Percentiles rank a stretch among this genome's conserved stretches.
phyloP scores from a whole-genome alignment of 768 basidiomycete genomes.

The Podaxis sp. region DNA sequence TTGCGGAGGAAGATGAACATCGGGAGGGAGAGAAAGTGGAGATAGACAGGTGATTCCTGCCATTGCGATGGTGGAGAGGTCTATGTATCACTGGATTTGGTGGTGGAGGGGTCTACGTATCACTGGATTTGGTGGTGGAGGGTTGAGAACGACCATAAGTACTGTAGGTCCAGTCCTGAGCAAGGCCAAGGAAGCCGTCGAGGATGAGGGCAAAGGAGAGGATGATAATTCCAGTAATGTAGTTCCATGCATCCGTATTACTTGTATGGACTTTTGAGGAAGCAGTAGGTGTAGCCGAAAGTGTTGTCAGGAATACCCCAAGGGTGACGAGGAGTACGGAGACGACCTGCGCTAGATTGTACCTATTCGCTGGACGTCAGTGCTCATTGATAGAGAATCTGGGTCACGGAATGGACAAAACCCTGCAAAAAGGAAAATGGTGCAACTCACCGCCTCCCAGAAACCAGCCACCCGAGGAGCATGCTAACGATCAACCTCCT shows the following conservation, averaged over 20 bases:
- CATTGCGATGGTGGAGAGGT: constrained; percentile 41
- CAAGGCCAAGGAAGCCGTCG: constrained; percentile 77
- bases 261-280: constrained; percentile 18
- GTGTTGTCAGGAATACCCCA: constrained; percentile 79
- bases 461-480: constrained; percentile 71
- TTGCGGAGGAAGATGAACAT: constrained; percentile 65
- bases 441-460: constrained; percentile 56
- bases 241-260: constrained; percentile 37
- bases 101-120: too few relatives aligned
- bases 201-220: constrained; percentile 77
- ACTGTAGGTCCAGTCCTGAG: constrained; percentile 81
- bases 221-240: constrained; percentile 71
- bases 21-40: constrained; percentile 78
- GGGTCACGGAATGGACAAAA: background rate
- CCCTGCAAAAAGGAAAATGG: background rate
- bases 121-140: constrained; percentile 3
- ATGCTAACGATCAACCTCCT: constrained; percentile 86
- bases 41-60: constrained; percentile 93
- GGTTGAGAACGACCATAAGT: constrained; percentile 29
- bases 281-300: constrained; percentile 60
- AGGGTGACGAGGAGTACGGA: constrained; percentile 81
- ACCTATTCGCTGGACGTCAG: constrained; percentile 19
- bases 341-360: constrained; percentile 48
- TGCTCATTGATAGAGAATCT: background rate
- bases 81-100: constrained; percentile 12